Evolutionary conservation across 345 rosid genomes (phyloP), one percentile per base, ranked within the genome.

Genomic region (Hirschfeldia incana): DNA sequence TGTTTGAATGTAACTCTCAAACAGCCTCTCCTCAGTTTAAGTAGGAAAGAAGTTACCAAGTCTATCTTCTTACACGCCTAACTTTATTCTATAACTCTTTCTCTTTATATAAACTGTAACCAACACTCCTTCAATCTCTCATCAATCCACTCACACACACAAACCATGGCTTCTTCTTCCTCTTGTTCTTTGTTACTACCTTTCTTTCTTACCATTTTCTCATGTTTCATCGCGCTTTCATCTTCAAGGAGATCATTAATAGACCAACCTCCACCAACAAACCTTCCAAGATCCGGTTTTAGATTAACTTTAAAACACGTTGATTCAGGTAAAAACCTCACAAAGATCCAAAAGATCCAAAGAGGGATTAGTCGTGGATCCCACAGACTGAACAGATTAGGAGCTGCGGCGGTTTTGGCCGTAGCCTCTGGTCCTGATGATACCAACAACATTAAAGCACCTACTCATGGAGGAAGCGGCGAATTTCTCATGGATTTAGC

Each of bases 401-500:
- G 91, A 29, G 86, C 81, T 83, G 76, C 86, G n/a, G 82, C 80
- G 36, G 82, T 84, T 30, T 80, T 87, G 84, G 88, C 83, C 62
- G 30, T 83, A 78, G 89, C 86, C 0, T 77, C 92, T 0, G 74
- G 67, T 16, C 70, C 80, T 28, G 75, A 72, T 9, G 79, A 30
- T 15, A 61, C 83, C 11, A 73, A 69, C 4, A 77, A 74, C 8
- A 27, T 91, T 15, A 69, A 73, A 39, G 80, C 97, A 3, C 87
- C 94, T 1, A 71, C 91, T 65, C 81, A 83, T 36, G 83, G 90
- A 0, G 98, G 98, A 0, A 91, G 81, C 42, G 98, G 98, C 0
- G 97, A 94, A 83, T 94, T 88, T 83, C 85, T 92, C 26, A 83
- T 94, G 93, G 78, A 86, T 8, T 68, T 94, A 59, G 81, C 92